Percentiles rank a stretch among this genome's conserved stretches.
Evolutionary conservation across 805 yeast genomes (phyloP).

Genomic region (Wickerhamiella dianesei): DNA sequence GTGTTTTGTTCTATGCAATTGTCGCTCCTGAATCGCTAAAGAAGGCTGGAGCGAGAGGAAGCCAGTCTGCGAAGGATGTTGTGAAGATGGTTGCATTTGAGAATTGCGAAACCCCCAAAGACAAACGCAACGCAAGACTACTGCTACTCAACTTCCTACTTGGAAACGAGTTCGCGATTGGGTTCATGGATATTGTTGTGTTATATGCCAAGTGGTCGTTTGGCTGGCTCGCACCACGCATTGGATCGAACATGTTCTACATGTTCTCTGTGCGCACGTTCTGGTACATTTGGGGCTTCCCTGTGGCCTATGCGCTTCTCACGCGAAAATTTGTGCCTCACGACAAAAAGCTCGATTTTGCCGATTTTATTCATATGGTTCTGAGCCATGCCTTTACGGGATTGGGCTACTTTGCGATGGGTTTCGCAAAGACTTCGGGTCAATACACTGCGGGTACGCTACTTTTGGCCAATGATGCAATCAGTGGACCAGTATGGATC

Average conservation of each 20-base stretch:
- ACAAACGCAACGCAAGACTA: slow-evolving; percentile 7
- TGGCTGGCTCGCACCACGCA: slow-evolving; percentile 6
- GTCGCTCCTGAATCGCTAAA: not conserved
- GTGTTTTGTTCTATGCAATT: not conserved
- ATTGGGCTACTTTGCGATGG: slow-evolving; percentile 5
- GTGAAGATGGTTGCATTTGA: slow-evolving; percentile 2
- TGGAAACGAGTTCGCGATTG: slow-evolving; percentile 11
- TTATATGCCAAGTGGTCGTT: slow-evolving; percentile 12
- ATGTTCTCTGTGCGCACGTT: slow-evolving; percentile 6
- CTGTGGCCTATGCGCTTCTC: slow-evolving; percentile 7
- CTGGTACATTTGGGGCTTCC: slow-evolving; percentile 12
- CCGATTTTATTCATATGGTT: slow-evolving; percentile 9
- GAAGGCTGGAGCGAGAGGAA: not conserved
- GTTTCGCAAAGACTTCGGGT: slow-evolving; percentile 3
- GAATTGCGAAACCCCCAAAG: slow-evolving; percentile 2
- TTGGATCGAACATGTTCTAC: slow-evolving; percentile 7
- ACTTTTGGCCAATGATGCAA: slow-evolving; percentile 10
- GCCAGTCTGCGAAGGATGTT: not conserved
- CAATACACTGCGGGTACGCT: slow-evolving; percentile 6
- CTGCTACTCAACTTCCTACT: slow-evolving; percentile 9
- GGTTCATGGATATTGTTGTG: slow-evolving; percentile 11
- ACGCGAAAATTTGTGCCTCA: slow-evolving; percentile 5
- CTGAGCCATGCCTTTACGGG: slow-evolving; percentile 6
- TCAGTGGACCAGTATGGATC: slow-evolving; percentile 16
- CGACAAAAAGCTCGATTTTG: slow-evolving; percentile 6